Evolutionary conservation across 352 stramenopile species (phyloP).

Genomic region (Globisporangium orthogonon): DNA sequence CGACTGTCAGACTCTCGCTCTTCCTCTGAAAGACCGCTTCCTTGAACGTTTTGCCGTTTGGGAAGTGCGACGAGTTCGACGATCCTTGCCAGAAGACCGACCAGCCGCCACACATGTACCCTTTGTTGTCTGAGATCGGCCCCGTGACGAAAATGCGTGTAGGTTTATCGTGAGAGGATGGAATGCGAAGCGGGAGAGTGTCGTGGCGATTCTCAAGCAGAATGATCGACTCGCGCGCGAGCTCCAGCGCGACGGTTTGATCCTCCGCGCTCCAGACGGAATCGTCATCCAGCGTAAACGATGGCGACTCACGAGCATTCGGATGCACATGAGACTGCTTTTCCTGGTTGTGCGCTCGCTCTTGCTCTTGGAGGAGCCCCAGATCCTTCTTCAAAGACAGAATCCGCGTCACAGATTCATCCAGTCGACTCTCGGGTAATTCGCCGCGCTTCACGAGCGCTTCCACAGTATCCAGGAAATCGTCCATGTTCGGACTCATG

Average conservation of each 20-base stretch:
- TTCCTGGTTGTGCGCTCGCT: not conserved
- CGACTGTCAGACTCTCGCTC: slow-evolving; percentile 8
- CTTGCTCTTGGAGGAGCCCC: slow-evolving; percentile 27
- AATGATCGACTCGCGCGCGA: slow-evolving; percentile 76
- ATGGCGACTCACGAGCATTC: no score
- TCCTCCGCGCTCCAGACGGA: slow-evolving; percentile 46
- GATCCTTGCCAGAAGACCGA: slow-evolving; percentile 66
- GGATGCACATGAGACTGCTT: not conserved
- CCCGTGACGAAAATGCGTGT: slow-evolving; percentile 56
- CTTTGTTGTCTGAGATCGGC: slow-evolving; percentile 57
- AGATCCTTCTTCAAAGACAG: slow-evolving; percentile 48
- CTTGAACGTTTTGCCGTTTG: slow-evolving; percentile 53
- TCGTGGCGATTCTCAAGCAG: slow-evolving; percentile 65
- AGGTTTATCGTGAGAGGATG: not conserved
- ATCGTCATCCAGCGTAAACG: slow-evolving; percentile 2
- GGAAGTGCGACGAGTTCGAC: slow-evolving; percentile 49
- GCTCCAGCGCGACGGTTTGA: slow-evolving; percentile 40
- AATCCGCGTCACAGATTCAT: slow-evolving; percentile 61
- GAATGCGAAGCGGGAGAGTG: slow-evolving; percentile 29
- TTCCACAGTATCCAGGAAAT: slow-evolving; percentile 49
- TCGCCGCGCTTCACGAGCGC: slow-evolving; percentile 31
- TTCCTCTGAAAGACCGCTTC: slow-evolving; percentile 24
- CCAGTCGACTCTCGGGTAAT: slow-evolving; percentile 42
- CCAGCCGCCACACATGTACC: slow-evolving; percentile 65
- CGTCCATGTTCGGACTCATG: slow-evolving; percentile 66